Evolutionary conservation across 768 basidiomycete species (phyloP), one percentile per base, ranked within the genome.

Genomic region (Nidularia pulvinata): DNA sequence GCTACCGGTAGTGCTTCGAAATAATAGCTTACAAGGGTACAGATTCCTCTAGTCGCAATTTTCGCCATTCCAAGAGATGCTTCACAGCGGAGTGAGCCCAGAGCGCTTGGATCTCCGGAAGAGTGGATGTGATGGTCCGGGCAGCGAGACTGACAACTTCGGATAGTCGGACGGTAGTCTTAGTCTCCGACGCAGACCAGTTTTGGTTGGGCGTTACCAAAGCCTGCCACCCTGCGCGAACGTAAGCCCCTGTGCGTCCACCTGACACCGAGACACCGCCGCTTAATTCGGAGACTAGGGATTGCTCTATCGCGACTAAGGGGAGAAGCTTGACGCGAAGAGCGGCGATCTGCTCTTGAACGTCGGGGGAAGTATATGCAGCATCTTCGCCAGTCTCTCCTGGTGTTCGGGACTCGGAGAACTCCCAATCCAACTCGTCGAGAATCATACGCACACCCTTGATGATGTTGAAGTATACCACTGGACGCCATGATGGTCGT

Each of bases 381-480:
- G 32, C 44, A 56, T 46, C 54, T 57, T 46, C 47, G 65, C 52
- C 19, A 61, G 53, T 53, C n/a, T 66, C 59, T 19, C 59, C 54
- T 36, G 63, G 50, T 36, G 57, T 53, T 35, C 39, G 39, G 5
- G 60, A 64, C 6, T 57, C 62, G 39, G 73, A 61, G 58, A 82
- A 76, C 59, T 85, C 82, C 57, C 72, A 74, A 58, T 90, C 88
- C 6, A 91, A 72, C 59, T 89, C 88, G 53, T 85, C 81, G 49
- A 93, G 78, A 46, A 89, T 85, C 71, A 83, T 85, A 32, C 86
- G 84, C 16, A 92, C 72, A 48, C 89, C 90, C 63, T 85, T 87
- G 76, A 93, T 82, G 58, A 93, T 77, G 71, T 93, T 93, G 74
- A 89, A 86, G 69, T 89, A 91, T 33, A 93, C 85, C 33, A 92